Evolutionary conservation across 352 stramenopile species (phyloP).

Genomic region (Pilasporangium apinafurcum): DNA sequence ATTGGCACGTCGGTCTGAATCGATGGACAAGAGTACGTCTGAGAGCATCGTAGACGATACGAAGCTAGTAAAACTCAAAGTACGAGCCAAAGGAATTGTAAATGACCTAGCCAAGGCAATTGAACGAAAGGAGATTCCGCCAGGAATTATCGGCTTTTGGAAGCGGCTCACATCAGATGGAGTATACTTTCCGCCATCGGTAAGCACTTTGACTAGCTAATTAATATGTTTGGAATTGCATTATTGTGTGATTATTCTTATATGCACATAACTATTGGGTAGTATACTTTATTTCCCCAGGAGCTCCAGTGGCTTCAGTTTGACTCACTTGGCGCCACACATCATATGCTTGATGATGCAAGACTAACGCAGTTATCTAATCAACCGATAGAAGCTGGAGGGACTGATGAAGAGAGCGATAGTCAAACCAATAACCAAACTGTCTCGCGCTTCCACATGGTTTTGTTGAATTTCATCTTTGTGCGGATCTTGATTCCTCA

Average conservation of each 20-base stretch:
- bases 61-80: conserved; percentile 48
- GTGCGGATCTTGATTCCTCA: conserved; percentile 53
- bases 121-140: conserved; percentile 40
- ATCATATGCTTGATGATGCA: conserved; percentile 20
- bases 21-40: neutral
- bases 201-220: conserved; percentile 13
- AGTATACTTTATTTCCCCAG: conserved; percentile 54
- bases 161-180: conserved; percentile 43
- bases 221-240: conserved; percentile 3
- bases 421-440: neutral
- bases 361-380: neutral
- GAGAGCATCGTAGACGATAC: conserved; percentile 1
- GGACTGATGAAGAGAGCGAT: neutral
- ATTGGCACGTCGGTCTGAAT: conserved; percentile 13
- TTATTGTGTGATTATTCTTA: neutral
- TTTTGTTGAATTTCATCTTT: conserved; percentile 60
- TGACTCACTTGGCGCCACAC: conserved; percentile 44
- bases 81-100: conserved; percentile 49
- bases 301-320: conserved; percentile 43
- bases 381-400: neutral
- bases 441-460: conserved; percentile 40
- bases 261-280: no score
- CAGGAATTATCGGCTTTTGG: conserved; percentile 55
- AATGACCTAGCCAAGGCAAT: conserved; percentile 39
- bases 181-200: conserved; percentile 53